Percentiles rank a stretch among this genome's conserved stretches.
These are phyloP conservation scores for Penicillium hordei DNA, from an alignment of 2,329 filamentous ascomycete species.

Conservation along the genomic window DNA sequence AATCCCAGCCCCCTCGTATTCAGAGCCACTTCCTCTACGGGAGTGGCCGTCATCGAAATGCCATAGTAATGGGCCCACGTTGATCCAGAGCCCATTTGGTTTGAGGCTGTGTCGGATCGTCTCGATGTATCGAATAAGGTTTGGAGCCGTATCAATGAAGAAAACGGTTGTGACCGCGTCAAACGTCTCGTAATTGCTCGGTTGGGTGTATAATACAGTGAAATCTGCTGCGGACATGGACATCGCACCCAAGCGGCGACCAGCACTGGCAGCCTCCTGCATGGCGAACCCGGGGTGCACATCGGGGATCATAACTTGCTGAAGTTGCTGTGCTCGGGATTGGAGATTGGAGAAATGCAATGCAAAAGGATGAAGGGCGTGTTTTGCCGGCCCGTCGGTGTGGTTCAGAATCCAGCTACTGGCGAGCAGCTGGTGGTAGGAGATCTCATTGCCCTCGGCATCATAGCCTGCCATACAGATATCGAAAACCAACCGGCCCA, in stretches of 20 bases:
- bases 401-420: slow-evolving; percentile 61
- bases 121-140: slow-evolving; percentile 85
- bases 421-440: slow-evolving; percentile 91
- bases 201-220: slow-evolving; percentile 73
- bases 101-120: slow-evolving; percentile 76
- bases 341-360: slow-evolving; percentile 84
- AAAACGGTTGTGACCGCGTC: slow-evolving; percentile 88
- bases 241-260: slow-evolving; percentile 64
- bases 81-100: slow-evolving; percentile 78
- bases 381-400: slow-evolving; percentile 60
- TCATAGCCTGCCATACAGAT: slow-evolving; percentile 70
- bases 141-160: slow-evolving; percentile 96
- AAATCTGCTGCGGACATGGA: slow-evolving; percentile 94
- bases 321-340: slow-evolving; percentile 71
- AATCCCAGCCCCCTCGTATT: slow-evolving; percentile 58
- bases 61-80: slow-evolving; percentile 89
- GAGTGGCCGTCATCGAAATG: slow-evolving; percentile 72
- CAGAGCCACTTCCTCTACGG: slow-evolving; percentile 20
- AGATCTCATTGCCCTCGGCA: slow-evolving; percentile 91
- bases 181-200: slow-evolving; percentile 62
- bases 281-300: slow-evolving; percentile 67
- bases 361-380: slow-evolving; percentile 80
- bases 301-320: slow-evolving; percentile 73
- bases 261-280: slow-evolving; percentile 30
- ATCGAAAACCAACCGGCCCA: slow-evolving; percentile 87